Base-by-base conservation (phyloP, 176 grass and related monocot species). In the Saccharum officinarum region DNA sequence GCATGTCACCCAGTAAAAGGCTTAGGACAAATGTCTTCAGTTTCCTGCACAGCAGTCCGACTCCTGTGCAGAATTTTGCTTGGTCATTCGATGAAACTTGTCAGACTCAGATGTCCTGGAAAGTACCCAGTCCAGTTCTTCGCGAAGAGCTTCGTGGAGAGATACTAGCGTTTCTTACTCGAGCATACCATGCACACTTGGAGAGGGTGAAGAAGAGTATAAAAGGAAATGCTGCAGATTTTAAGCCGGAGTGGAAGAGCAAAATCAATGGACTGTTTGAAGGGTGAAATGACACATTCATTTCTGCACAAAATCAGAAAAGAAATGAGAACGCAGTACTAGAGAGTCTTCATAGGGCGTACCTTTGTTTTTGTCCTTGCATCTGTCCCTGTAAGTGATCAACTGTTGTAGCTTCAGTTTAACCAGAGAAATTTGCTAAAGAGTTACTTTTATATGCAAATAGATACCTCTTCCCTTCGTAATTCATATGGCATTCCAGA, bases 91-190 rank as follows among this genome's bases (percentile, higher is more conserved):
- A 73, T 46, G 41, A 46, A 46, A 73, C 70, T 73, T 73, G 70
- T 28, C 23, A 28, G 5, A 45, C 6, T 73, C 40, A 73, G 41
- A 73, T 73, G 40, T 73, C 40, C 40, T 46, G 70, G 70, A 73
- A 46, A 44, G 70, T 73, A 46, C 70, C 70, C 40, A 26, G 40
- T 46, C 70, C 70, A 25, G n/a, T 46, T 73, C 70, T 73, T 46
- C 70, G n/a, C 4, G 4, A 16, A 16, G 70, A 73, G 70, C 40
- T 73, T 73, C 70, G 40, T 73, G n/a, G 1, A 16, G 44, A 73
- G 18, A 73, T 73, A 13, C n/a, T 73, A 3, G 70, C 23, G 41
- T 46, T 45, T 45, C n/a, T 73, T 73, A 46, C 70, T 28, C 5
- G n/a, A 73, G 70, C 14, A 23, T 73, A 73, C 41, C 41, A 46